Percentiles rank a stretch among this genome's conserved stretches.
These are phyloP conservation scores for Eimeria falciformis DNA, from an alignment of 169 alveolate species.

Conservation along the genomic window DNA sequence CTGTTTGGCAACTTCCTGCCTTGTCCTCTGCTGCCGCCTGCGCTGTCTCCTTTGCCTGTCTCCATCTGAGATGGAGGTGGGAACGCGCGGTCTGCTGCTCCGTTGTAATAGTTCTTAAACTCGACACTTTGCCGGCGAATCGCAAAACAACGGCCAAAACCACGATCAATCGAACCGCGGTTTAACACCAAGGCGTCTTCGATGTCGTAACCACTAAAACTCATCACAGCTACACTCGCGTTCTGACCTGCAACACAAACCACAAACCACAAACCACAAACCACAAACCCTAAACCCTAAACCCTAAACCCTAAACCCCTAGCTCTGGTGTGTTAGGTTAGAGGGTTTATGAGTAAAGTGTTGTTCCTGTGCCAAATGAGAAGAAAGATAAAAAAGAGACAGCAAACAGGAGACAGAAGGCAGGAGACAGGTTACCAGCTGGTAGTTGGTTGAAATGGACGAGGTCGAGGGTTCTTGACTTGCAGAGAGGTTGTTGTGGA, in stretches of 20 bases:
- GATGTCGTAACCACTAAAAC: conserved; percentile 99
- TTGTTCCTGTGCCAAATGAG: too few species aligned
- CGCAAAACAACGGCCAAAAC: conserved; percentile 93
- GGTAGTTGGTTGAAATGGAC: conserved; percentile 97
- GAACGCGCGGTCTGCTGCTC: conserved; percentile 85
- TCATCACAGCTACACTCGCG: conserved; percentile 99
- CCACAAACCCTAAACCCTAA: background rate
- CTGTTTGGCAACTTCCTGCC: background rate
- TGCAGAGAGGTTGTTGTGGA: conserved; percentile 99
- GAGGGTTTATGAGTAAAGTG: too few species aligned
- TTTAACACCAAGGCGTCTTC: conserved; percentile 99
- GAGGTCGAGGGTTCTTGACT: conserved; percentile 97
- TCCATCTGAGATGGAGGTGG: conserved; percentile 76
- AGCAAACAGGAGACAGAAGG: too few species aligned
- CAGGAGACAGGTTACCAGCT: too few species aligned
- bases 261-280: background rate
- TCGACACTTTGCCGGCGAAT: conserved; percentile 83
- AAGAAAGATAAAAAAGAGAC: too few species aligned
- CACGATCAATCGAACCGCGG: conserved; percentile 98
- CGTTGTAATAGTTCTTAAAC: conserved; percentile 86
- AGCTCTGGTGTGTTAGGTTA: too few species aligned
- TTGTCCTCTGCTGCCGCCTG: background rate
- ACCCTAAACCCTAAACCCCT: background rate
- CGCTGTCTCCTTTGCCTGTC: conserved; percentile 30
- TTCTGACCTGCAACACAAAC: conserved; percentile 87